Base-by-base conservation (phyloP, 106 monocot genomes). In the Allium sativum region DNA sequence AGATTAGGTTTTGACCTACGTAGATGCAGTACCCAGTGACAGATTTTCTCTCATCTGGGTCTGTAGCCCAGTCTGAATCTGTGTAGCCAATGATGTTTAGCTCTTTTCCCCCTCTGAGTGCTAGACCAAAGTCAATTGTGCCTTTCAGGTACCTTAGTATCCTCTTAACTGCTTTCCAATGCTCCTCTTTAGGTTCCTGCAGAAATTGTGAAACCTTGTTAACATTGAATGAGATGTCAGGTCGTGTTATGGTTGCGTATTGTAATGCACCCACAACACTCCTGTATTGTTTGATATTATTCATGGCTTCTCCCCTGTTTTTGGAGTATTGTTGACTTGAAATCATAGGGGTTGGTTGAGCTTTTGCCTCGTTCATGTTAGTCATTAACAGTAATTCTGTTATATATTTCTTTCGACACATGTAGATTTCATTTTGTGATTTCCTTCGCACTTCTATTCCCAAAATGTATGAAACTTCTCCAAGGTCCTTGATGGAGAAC, bases 171-270 rank as follows among this genome's bases (percentile, higher is more conserved):
- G 54, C 40, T 16, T 42, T 11, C 42, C 7, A 67, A 44, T 67
- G 41, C 22, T 18, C 2, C 9, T n/a, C 43, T 14, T 43, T 53
- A 18, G 55, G 42, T 8, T 67, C 6, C 13, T 12, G 16, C 55
- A 67, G 54, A 12, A 67, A 55, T 11, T 7, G 44, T 0, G 15
- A 55, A 0, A 67, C 14, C 0, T 55, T 7, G 12, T 40, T 40
- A 14, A 43, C 41, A 43, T 0, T 9, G 18, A 18, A 53, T 14
- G 53, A 11, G 5, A 67, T 55, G 44, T 55, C 54, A 1, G 42
- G 43, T 43, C 55, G 42, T 3, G 67, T 67, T 43, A 55, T 67
- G 42, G 67, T 67, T 0, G 54, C 17, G 43, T 67, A 53, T 6
- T 55, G 53, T 1, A 44, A 42, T 40, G 67, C 42, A 9, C 40